These are phyloP conservation scores for Escovopsis weberi DNA, from an alignment of 2,329 filamentous ascomycete genomes.

Conservation along the genomic window DNA sequence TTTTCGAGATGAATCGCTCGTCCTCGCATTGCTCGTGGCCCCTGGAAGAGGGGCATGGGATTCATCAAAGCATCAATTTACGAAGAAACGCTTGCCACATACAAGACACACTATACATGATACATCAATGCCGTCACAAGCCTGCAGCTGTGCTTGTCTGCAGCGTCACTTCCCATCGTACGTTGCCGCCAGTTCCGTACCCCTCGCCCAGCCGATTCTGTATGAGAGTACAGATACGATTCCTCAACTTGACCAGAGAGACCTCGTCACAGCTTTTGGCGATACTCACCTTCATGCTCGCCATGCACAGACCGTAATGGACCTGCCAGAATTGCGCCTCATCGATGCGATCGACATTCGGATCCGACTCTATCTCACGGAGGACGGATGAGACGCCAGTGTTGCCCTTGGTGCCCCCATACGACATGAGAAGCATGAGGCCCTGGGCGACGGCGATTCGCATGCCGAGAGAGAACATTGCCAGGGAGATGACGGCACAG, in stretches of 20 bases:
- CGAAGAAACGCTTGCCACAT: too few species aligned
- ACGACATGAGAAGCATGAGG: conserved; percentile 92
- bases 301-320: conserved; percentile 93
- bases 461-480: conserved; percentile 79
- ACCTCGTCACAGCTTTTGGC: conserved; percentile 51
- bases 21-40: too few species aligned
- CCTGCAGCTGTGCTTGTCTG: conserved; percentile 44
- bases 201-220: conserved; percentile 77
- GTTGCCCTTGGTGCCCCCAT: conserved; percentile 28
- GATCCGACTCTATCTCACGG: conserved; percentile 70
- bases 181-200: conserved; percentile 62
- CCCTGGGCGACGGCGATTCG: conserved; percentile 76
- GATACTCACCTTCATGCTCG: conserved; percentile 72
- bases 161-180: conserved; percentile 87
- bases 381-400: conserved; percentile 57
- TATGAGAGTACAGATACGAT: conserved; percentile 63
- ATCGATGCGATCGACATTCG: conserved; percentile 61
- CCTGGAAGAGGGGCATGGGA: too few species aligned
- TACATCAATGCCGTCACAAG: conserved; percentile 5
- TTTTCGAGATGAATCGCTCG: too few species aligned
- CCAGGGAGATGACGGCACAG: conserved; percentile 64
- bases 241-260: conserved; percentile 56
- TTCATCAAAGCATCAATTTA: too few species aligned
- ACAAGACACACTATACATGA: too few species aligned
- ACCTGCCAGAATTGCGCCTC: conserved; percentile 98